Conservation (phyloP, 768 basidiomycete species). For the Serendipita sp. region DNA sequence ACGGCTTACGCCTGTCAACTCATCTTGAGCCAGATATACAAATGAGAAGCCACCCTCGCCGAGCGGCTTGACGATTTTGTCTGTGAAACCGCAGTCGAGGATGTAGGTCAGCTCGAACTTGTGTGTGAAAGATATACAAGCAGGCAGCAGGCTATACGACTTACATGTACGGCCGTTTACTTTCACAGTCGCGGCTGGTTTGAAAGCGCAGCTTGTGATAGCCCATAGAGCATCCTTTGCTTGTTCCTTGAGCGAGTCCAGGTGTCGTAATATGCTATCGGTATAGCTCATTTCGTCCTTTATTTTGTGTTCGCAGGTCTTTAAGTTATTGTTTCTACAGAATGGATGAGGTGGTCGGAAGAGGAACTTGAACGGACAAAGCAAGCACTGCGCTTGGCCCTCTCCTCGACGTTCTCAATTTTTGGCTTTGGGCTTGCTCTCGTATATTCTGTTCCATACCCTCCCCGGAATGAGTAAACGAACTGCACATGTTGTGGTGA, state of each 20-base stretch:
- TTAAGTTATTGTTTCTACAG: too few species aligned
- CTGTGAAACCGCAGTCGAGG: constrained; percentile 17
- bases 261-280: constrained; percentile 20
- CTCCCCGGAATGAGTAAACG: background rate
- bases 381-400: too few species aligned
- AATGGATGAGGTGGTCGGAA: too few species aligned
- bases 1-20: constrained; percentile 56
- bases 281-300: background rate
- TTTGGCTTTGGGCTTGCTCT: too few species aligned
- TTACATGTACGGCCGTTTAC: constrained; percentile 90
- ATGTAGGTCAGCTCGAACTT: background rate
- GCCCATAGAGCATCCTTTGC: constrained; percentile 73
- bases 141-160: constrained; percentile 18
- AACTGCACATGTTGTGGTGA: background rate
- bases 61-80: constrained; percentile 79
- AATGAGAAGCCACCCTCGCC: constrained; percentile 96
- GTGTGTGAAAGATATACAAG: background rate
- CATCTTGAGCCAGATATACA: constrained; percentile 77
- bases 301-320: background rate
- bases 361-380: too few species aligned
- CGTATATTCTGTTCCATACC: too few species aligned
- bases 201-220: constrained; percentile 64
- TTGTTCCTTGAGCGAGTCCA: constrained; percentile 52
- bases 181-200: constrained; percentile 74
- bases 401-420: background rate